Evolutionary conservation across 2,329 filamentous ascomycete genomes (phyloP), one percentile per base, ranked within the genome.

Genomic region (Aspergillus sp.): DNA sequence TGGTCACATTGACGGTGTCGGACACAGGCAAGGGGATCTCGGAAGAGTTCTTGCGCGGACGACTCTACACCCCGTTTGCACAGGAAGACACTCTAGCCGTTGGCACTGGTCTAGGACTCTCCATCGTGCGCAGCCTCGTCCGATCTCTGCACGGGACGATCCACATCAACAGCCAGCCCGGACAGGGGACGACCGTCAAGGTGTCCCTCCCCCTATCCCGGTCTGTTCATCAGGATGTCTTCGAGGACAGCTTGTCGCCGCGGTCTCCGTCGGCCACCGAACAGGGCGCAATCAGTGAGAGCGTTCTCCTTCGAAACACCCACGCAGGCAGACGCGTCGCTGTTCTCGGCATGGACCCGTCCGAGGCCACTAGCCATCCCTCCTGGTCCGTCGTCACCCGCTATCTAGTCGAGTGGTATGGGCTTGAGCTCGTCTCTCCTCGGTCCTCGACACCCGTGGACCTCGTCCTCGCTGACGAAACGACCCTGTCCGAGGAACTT

Each of bases 21-120:
- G 87, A 89, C 58, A 86, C 86, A 0, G 87, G 87, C 1, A 78
- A 78, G 42, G 87, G 87, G 1, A 89, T 89, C 31, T 79, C 79
- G 0, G 74, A 81, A 5, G 81, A 87, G 9, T 89, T 83, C 57
- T 69, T 88, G 10, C 75, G 79, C 17, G 78, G 81, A 7, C 77
- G 79, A 13, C 67, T 88, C 0, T 89, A 85, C 62, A 82, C 79
- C 0, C 83, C 73, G 1, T 76, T 76, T 50, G 68, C 72, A 0
- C 87, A 89, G 56, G 87, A 89, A 60, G 78, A 88, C 45, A 69
- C 74, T 0, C 66, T 89, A 1, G 75, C 80, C 0, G 78, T 71
- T 3, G 73, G 73, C 5, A 74, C 73, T 0, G 73, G 73, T 0
- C 72, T 89, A 0, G 87, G 87, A 0, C 68, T 89, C 25, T 85